A percentile compares a stretch with the other conserved stretches of the same genome.
phyloP scores from a whole-genome alignment of 148 eudicot species.

The Rhododendron kiyosumense region DNA sequence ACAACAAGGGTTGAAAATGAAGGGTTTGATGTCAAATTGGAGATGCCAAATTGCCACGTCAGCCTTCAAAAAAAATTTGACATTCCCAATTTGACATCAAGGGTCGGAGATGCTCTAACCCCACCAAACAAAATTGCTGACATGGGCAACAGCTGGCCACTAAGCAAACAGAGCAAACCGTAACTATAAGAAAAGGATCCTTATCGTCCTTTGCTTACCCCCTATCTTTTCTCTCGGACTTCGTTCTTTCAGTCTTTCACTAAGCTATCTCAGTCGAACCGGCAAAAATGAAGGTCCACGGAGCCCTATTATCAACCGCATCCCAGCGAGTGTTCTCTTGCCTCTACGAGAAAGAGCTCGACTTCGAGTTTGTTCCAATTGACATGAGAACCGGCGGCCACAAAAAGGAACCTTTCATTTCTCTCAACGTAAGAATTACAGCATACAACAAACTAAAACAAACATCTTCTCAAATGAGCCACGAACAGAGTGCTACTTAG shows the following conservation, averaged over 20 bases:
- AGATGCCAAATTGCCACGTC: no score
- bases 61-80: no score
- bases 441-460: not conserved
- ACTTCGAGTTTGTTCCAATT: slow-evolving; percentile 32
- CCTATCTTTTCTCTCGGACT: not conserved
- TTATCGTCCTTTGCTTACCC: not conserved
- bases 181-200: not conserved
- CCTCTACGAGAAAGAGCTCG: slow-evolving; percentile 35
- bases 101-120: no score
- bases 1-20: no score
- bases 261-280: not conserved
- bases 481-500: not conserved
- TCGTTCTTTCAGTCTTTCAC: no score
- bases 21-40: no score
- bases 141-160: no score
- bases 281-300: not conserved
- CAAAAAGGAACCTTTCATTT: slow-evolving; percentile 26
- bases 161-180: no score
- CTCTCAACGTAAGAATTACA: slow-evolving; percentile 27
- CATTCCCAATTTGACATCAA: no score
- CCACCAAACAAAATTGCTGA: no score
- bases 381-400: slow-evolving; percentile 32
- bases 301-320: slow-evolving; percentile 19
- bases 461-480: not conserved
- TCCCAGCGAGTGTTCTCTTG: slow-evolving; percentile 26